phyloP scores from a whole-genome alignment of 1,284 basidiomycete species.

The Meripilus lineatus region DNA sequence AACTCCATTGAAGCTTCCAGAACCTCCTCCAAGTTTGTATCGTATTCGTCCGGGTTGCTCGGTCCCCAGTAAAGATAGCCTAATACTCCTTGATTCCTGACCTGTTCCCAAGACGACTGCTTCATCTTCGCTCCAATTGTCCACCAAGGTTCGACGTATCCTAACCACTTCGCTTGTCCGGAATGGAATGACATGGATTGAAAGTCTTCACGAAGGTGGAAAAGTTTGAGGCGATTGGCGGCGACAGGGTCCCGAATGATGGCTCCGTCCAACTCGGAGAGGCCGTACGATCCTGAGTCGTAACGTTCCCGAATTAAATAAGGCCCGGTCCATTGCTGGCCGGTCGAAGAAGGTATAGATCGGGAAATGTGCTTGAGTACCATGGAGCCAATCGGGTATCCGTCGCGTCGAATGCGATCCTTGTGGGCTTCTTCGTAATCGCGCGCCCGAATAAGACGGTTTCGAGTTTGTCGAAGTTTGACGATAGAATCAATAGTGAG shows the following conservation, averaged over 20 bases:
- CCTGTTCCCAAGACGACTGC: too few species aligned
- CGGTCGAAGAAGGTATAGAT: conserved; percentile 27
- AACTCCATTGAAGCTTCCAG: too few species aligned
- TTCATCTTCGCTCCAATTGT: too few species aligned
- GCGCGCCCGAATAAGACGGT: not conserved
- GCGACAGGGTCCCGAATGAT: not conserved
- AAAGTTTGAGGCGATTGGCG: not conserved
- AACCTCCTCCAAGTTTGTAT: too few species aligned
- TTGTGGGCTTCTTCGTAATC: not conserved
- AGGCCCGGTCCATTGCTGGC: conserved; percentile 24
- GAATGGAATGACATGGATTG: not conserved
- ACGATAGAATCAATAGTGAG: conserved; percentile 5
- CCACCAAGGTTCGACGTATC: too few species aligned
- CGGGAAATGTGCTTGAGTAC: conserved; percentile 25
- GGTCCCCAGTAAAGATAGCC: too few species aligned
- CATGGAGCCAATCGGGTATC: conserved; percentile 20
- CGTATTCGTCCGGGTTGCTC: too few species aligned
- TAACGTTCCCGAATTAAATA: conserved; percentile 21
- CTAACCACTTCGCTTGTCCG: too few species aligned
- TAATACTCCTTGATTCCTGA: too few species aligned
- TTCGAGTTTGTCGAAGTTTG: conserved; percentile 11
- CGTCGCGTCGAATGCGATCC: not conserved
- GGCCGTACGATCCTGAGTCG: not conserved
- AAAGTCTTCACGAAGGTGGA: not conserved
- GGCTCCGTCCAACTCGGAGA: not conserved